Evolutionary conservation across 345 rosid genomes (phyloP), one percentile per base, ranked within the genome.

Genomic region (Abelmoschus esculentus): DNA sequence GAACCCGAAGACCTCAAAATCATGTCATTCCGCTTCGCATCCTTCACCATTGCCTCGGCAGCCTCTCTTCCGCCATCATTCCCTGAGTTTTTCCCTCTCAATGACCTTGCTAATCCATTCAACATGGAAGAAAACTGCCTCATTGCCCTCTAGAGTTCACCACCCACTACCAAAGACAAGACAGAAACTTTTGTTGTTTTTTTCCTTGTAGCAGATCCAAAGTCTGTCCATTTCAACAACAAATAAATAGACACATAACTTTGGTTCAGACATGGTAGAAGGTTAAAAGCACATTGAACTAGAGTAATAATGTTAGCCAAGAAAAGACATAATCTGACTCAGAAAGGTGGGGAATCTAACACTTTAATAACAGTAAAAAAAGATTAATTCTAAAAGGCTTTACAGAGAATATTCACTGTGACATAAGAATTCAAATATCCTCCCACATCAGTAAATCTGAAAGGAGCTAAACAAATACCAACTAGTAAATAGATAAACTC

Each of bases 51-150:
- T 69, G 83, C 88, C 47, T 81, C 85, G 4, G 82, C 91, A 3
- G 89, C 79, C 75, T 82, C 90, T 75, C 86, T 80, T 4, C 82
- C 85, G 62, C 85, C 85, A 73, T 76, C 76, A 64, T 73, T 74
- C 46, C 61, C 89, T 62, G 72, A 74, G 62, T 9, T 79, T 83
- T 76, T 91, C 58, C 73, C 80, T 77, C 84, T 91, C 73, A 89
- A 79, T 0, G 96, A 81, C 78, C 84, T 82, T 7, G 88, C 90
- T 72, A 91, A 72, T 50, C 93, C 93, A 58, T 84, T 86, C 84
- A 93, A 86, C 88, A 91, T 83, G 73, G 98, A 83, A 26, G 97
- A 86, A 42, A 93, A 77, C 75, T 87, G 90, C 72, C 91, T 92
- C 98, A 89, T 89, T 63, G 58, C 73, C 46, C 46, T 19, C 15